Evolutionary conservation across 441 rosid genomes (phyloP), one percentile per base, ranked within the genome.

Genomic region (Cnidoscolus chayamansa): DNA sequence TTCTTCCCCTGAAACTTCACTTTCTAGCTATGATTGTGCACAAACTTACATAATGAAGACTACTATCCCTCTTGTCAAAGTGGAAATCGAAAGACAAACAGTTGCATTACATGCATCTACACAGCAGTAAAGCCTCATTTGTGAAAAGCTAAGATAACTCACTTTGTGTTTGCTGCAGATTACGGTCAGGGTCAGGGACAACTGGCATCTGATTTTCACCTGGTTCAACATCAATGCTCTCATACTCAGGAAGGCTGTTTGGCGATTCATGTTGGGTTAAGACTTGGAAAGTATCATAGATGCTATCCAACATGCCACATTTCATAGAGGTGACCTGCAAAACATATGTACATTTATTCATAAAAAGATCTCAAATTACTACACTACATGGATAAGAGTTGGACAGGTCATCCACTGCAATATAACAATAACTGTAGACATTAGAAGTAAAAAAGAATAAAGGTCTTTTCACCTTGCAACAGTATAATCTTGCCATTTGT

Each of bases 221-320:
- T 56, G 87, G 88, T 80, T 76, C 82, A 65, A 76, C 84, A 73
- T 87, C 92, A 76, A 80, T 85, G 75, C 70, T 87, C 78, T 85
- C 93, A 71, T 71, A 79, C 83, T 77, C 87, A 47, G 83, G 69
- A 53, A 11, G 45, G 43, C 68, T 65, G 64, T 71, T 68, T 64
- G 76, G 70, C 58, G 70, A 65, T 71, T 87, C 94, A 67, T 74
- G 71, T 68, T 76, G 86, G 73, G 76, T 81, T 16, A 81, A 69
- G 25, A 73, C 86, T 80, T 88, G 94, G 61, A 93, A 80, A 81
- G 88, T 75, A 84, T 90, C 95, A 80, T 95, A 91, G 65, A 88
- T 84, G 71, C 90, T 95, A 85, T 96, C 97, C 88, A 93, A 91
- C 86, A 86, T 84, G 72, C 95, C 97, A 70, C 70, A 80, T 87